Evolutionary conservation across 768 basidiomycete genomes (phyloP).

Genomic region (Tylopilus sp.): DNA sequence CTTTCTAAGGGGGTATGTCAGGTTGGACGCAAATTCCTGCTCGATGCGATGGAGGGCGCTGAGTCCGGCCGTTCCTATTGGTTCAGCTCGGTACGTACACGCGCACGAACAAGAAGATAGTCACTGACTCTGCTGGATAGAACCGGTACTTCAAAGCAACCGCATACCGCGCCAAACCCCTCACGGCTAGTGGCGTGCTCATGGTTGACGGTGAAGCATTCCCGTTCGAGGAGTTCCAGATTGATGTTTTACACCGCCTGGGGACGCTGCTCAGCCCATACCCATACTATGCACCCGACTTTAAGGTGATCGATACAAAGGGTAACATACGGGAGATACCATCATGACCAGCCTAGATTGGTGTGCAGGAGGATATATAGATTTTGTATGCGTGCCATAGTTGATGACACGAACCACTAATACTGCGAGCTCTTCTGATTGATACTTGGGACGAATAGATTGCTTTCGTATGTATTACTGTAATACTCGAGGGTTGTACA

Average conservation of each 20-base stretch:
- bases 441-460: background rate
- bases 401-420: too few species aligned
- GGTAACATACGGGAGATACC: constrained; percentile 18
- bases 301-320: constrained; percentile 31
- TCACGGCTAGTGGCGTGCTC: constrained; percentile 49
- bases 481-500: too few species aligned
- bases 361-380: background rate
- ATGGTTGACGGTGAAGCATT: constrained; percentile 78
- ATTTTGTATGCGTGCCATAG: background rate
- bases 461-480: background rate
- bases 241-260: constrained; percentile 69
- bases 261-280: constrained; percentile 63
- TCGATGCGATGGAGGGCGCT: constrained; percentile 57
- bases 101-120: background rate
- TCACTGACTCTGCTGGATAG: constrained; percentile 34
- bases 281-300: constrained; percentile 52
- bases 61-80: constrained; percentile 61
- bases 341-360: constrained; percentile 4
- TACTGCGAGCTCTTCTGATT: background rate
- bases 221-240: constrained; percentile 71
- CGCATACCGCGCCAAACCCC: constrained; percentile 69
- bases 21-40: constrained; percentile 43
- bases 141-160: constrained; percentile 69
- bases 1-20: constrained; percentile 10
- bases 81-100: constrained; percentile 49